Evolutionary conservation across 768 basidiomycete species (phyloP), one percentile per base, ranked within the genome.

Genomic region (Hysterangium stoloniferum): DNA sequence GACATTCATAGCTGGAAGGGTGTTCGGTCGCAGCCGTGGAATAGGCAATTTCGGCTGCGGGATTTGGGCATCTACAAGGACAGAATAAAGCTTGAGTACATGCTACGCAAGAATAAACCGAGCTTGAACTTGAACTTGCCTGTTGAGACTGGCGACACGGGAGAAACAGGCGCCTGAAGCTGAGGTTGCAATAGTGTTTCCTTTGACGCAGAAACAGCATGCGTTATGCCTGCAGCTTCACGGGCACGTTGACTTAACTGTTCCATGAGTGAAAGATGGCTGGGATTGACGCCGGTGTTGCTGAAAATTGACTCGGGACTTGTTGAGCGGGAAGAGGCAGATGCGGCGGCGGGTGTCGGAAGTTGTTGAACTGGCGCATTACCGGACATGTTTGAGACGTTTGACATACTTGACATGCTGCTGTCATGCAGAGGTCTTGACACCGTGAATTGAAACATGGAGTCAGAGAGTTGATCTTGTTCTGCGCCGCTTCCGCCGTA

Each of bases 21-120:
- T 72, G 75, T n/a, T 54, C 19, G 58, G 56, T 29, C 65, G 64
- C 22, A 85, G 72, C 13, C 81, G 82, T 0, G 82, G 67, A 47
- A 70, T 71, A 12, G 69, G 64, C 67, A 60, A 72, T 66, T 63
- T 82, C 66, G 61, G 48, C 32, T 58, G 63, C 11, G 59, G 56
- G 24, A 61, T 61, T 27, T 35, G 34, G 9, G 31, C 22, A 17
- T 49, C 48, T 36, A 32, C 17, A 7, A 38, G 2, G 40, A 37
- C 15, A 35, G 12, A 29, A 40, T 37, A 36, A n/a, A n/a, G n/a
- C n/a, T n/a, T n/a, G n/a, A n/a, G n/a, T n/a, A n/a, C n/a, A n/a
- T n/a, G n/a, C n/a, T 27, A 11, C 20, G 27, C 9, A 40, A 20
- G 20, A 49, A 38, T 15, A 37, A 17, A 20, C 22, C 27, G 48